Conservation (phyloP, 768 basidiomycete genomes). For the Suillus subalutaceus region DNA sequence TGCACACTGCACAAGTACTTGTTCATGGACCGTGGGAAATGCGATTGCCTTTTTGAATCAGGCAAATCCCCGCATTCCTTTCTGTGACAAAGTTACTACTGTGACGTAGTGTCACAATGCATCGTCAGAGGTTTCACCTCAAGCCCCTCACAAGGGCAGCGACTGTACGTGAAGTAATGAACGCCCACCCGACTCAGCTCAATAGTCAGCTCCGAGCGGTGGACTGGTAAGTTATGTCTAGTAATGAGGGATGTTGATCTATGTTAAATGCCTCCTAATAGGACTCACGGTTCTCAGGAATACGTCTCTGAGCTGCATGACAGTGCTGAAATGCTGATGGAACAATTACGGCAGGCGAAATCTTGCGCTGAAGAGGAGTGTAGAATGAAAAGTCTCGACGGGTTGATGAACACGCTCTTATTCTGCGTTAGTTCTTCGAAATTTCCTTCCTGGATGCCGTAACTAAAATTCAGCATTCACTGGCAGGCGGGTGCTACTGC, state of each 20-base stretch:
- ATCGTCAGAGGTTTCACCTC: conserved; percentile 6
- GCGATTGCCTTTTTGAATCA: not conserved
- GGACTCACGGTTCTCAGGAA: not conserved
- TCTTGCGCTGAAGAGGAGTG: not conserved
- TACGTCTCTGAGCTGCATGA: not conserved
- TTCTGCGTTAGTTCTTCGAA: not conserved
- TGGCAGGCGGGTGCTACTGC: not conserved
- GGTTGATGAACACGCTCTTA: not conserved
- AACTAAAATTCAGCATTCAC: not conserved
- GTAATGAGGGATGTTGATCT: not conserved
- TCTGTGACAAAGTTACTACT: not conserved
- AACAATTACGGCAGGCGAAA: not conserved
- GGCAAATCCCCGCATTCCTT: not conserved
- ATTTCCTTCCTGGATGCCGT: not conserved
- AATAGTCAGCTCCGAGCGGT: too few relatives aligned
- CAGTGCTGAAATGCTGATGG: not conserved
- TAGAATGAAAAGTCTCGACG: not conserved
- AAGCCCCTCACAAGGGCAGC: not conserved
- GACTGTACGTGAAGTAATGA: not conserved
- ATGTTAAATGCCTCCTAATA: not conserved
- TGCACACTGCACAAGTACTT: not conserved
- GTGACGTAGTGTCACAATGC: not conserved
- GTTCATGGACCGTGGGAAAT: not conserved
- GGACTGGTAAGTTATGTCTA: not conserved
- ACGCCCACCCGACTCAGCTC: not conserved